Evolutionary conservation across 148 eudicot genomes (phyloP).

Genomic region (Silene latifolia): DNA sequence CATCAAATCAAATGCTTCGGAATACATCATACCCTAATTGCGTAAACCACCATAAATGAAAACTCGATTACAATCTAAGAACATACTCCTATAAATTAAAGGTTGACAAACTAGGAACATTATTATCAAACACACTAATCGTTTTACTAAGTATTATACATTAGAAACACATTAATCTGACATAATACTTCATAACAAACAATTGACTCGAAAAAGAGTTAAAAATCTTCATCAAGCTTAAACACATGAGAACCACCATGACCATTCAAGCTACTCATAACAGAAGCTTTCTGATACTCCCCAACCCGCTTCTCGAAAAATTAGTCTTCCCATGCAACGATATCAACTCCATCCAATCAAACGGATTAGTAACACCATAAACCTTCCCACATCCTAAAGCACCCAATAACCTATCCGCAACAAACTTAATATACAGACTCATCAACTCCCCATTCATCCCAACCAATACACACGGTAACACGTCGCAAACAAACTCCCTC

Average conservation of each 20-base stretch:
- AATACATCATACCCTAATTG: background rate
- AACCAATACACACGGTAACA: constrained; percentile 57
- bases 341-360: constrained; percentile 85
- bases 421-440: constrained; percentile 74
- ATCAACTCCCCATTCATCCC: constrained; percentile 74
- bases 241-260: too few species aligned
- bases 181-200: background rate
- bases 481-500: constrained; percentile 72
- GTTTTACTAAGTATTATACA: background rate
- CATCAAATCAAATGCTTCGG: background rate
- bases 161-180: background rate
- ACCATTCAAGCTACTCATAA: constrained; percentile 57
- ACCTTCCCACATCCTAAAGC: constrained; percentile 55
- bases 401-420: constrained; percentile 56
- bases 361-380: constrained; percentile 55
- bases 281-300: constrained; percentile 80
- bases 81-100: too few species aligned
- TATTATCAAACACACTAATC: background rate
- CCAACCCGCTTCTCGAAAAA: constrained; percentile 87
- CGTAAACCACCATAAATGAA: too few species aligned
- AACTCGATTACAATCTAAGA: too few species aligned
- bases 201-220: background rate
- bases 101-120: too few species aligned
- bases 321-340: constrained; percentile 74
- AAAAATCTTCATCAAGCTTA: constrained; percentile 75